Base-by-base conservation (phyloP, 1,284 basidiomycete species). In the Trametes hirsuta region DNA sequence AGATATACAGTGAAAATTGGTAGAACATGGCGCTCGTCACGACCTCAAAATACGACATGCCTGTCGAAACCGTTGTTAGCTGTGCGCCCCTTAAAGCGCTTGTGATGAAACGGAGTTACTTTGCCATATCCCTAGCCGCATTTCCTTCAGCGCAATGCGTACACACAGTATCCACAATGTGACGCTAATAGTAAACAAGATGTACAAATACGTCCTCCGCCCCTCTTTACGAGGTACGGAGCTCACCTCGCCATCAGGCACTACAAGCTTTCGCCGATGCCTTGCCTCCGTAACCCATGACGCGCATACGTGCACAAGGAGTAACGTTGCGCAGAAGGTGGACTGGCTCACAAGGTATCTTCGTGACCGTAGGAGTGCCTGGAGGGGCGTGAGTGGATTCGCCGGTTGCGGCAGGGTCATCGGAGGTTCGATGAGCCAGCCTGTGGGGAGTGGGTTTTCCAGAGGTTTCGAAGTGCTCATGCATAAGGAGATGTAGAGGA, bases 1-100 rank as follows among this genome's bases (percentile, higher is more conserved):
- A 93, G 49, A 91, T 83, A 72, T 98, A 99, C 54, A 98, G 80
- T 46, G 93, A 88, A 68, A 94, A 89, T 72, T 99, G 97, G 75
- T 92, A 98, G 76, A 97, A 93, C 47, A 93, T 72, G 0, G 94
- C 87, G 22, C 86, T 84, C 11, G 91, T 78, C 18, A 86, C 77
- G 50, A 94, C 82, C 71, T 99, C 97, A 62, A 93, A 86, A 63
- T 84, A 81, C 65, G 84, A 86, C 74, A 95, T 79, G 77, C 94
- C 91, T 95, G 15, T 25, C 12, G 24, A 22, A 34, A 53, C 42
- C 50, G 49, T 36, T 21, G 56, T 62, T 46, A 64, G 47, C 47
- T 49, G 22, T 40, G 11, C 37, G 14, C 5, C 30, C 11, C 18
- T 14, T 2, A 25, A 40, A 40, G 24, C 42, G 34, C 21, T 44